Conservation (phyloP, 2,329 filamentous ascomycete genomes). For the Neophaeococcomyces mojaviensis region DNA sequence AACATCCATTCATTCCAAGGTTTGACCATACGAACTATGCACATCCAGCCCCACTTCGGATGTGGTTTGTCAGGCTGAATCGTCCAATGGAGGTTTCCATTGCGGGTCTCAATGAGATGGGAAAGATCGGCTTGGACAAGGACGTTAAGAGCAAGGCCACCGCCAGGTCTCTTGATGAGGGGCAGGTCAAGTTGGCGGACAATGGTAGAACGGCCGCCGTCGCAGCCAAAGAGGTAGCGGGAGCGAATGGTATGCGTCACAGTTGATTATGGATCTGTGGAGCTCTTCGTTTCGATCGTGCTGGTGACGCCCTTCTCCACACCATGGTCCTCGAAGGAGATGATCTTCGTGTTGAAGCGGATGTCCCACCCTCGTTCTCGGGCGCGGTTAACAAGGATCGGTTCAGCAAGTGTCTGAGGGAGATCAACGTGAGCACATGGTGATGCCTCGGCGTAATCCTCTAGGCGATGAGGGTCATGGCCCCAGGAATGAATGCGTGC, state of each 20-base stretch:
- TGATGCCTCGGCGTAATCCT: constrained; percentile 35
- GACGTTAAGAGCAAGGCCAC: constrained; percentile 43
- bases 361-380: constrained; percentile 32
- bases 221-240: constrained; percentile 53
- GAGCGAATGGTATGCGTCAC: constrained; percentile 41
- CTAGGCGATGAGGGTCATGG: constrained; percentile 30
- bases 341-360: constrained; percentile 33
- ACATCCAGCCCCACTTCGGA: constrained; percentile 45
- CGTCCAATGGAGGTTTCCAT: constrained; percentile 55
- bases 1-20: constrained; percentile 58
- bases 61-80: constrained; percentile 48
- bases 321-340: constrained; percentile 24
- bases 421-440: constrained; percentile 38
- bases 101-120: constrained; percentile 42
- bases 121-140: constrained; percentile 40
- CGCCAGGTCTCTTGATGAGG: constrained; percentile 37
- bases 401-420: constrained; percentile 39
- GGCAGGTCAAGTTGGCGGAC: constrained; percentile 42
- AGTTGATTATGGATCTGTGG: constrained; percentile 14
- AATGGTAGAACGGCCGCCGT: constrained; percentile 45
- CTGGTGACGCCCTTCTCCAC: constrained; percentile 28
- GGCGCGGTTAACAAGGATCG: constrained; percentile 34
- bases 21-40: constrained; percentile 53
- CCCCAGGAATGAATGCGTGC: constrained; percentile 38
- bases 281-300: constrained; percentile 32